Evolutionary conservation across 768 basidiomycete species (phyloP), one percentile per base, ranked within the genome.

Genomic region (Podaxis sp.): DNA sequence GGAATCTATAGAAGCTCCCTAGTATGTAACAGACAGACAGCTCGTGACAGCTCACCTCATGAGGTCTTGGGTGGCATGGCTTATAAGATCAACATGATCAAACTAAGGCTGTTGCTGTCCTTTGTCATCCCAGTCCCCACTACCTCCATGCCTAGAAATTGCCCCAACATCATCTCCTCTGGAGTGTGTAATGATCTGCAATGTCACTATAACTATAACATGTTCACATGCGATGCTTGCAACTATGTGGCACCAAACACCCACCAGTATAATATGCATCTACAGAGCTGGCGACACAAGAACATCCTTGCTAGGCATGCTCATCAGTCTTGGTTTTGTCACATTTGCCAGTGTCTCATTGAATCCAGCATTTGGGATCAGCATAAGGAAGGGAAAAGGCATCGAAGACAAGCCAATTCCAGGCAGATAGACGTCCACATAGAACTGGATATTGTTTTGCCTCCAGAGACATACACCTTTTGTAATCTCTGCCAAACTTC

Each of bases 141-240:
- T 44, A 15, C 42, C 26, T 38, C 52, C 12, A 33, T 55, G 54
- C 19, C 36, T 39, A n/a, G 4, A 19, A 17, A 39, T 22, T 39
- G 36, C 61, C 77, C 76, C 4, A 70, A 73, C 26, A 65, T 81
- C 28, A 70, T 80, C n/a, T 62, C 72, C 0, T 57, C 63, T 0
- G 80, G 80, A 8, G 69, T 72, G 9, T 84, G 82, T 68, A 64
- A 69, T 0, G 66, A 71, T 38, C 5, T 66, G 0, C 30, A 58
- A 5, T 84, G 82, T 64, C 22, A 12, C 0, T 69, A 64, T 38
- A 66, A 68, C 24, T 82, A 84, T 64, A 74, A 76, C 53, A 67
- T 83, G 9, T 61, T 68, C 2, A 66, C 71, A n/a, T 84, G 82
- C 65, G 75, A 78, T 7, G 67, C 72, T 1, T 84, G 83, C 66